Evolutionary conservation across 1,139 yeast species (phyloP).

Genomic region (Magnusiomyces sp.): DNA sequence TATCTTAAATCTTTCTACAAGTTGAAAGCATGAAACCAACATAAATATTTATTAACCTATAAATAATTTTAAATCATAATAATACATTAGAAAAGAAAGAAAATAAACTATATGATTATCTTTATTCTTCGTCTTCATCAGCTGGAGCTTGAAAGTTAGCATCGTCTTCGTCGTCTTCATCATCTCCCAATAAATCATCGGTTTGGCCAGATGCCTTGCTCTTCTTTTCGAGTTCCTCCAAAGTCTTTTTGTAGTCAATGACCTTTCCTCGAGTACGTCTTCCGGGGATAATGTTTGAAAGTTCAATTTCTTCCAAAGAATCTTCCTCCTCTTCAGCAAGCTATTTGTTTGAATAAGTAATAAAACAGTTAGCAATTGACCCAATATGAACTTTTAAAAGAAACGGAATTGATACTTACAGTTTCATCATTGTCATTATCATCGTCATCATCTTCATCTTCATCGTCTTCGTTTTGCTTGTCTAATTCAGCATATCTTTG

Average conservation of each 20-base stretch:
- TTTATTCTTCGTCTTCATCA: constrained; percentile 22
- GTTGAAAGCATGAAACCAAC: no score
- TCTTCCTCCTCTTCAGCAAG: constrained; percentile 52
- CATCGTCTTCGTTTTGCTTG: constrained; percentile 33
- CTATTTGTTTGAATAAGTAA: constrained; percentile 5
- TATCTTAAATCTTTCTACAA: no score
- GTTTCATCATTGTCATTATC: constrained; percentile 26
- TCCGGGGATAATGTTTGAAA: constrained; percentile 68
- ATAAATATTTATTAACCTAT: no score
- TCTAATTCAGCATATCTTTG: constrained; percentile 23
- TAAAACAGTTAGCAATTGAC: constrained; percentile 12
- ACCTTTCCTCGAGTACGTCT: constrained; percentile 88
- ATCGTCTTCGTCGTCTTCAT: constrained; percentile 32
- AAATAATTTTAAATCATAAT: no score
- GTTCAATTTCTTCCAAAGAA: constrained; percentile 75
- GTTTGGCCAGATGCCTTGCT: constrained; percentile 30
- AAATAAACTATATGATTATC: no score
- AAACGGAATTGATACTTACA: constrained; percentile 16
- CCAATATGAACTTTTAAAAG: constrained; percentile 21
- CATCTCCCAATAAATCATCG: constrained; percentile 32
- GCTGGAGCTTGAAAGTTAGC: constrained; percentile 29
- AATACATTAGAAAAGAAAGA: no score
- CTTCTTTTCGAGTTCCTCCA: constrained; percentile 50
- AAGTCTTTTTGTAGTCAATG: constrained; percentile 81
- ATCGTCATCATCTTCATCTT: constrained; percentile 29